Conservation (phyloP, 1,284 basidiomycete genomes). For the Pseudozyma hubeiensis region DNA sequence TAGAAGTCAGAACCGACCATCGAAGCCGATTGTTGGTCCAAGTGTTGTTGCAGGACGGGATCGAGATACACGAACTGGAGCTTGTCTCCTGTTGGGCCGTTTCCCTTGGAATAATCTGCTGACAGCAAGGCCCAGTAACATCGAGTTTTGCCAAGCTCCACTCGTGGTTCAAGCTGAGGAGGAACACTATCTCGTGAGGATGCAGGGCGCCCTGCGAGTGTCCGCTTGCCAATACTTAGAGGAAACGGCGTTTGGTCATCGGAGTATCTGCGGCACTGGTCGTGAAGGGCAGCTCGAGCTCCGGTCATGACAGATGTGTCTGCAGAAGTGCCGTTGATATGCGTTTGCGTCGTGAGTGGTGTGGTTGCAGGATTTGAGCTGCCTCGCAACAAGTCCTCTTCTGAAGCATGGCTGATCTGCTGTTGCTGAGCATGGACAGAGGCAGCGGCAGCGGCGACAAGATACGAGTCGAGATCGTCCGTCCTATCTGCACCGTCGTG, state of each 20-base stretch:
- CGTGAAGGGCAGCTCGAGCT: constrained; percentile 16
- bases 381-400: constrained; percentile 11
- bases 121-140: constrained; percentile 59
- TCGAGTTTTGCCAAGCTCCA: constrained; percentile 45
- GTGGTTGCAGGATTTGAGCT: constrained; percentile 17
- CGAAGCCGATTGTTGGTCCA: constrained; percentile 77
- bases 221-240: constrained; percentile 29
- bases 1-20: constrained; percentile 83
- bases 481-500: constrained; percentile 1
- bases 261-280: constrained; percentile 30
- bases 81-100: constrained; percentile 68
- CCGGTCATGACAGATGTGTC: constrained; percentile 15
- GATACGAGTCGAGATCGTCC: constrained; percentile 44
- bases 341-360: constrained; percentile 24
- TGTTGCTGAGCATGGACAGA: constrained; percentile 51
- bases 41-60: constrained; percentile 82
- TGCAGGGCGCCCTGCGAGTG: constrained; percentile 18
- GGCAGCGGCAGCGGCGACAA: constrained; percentile 51
- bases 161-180: constrained; percentile 16
- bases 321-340: constrained; percentile 15
- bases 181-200: not conserved
- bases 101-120: constrained; percentile 25
- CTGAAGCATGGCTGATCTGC: constrained; percentile 3
- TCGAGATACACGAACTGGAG: constrained; percentile 89
- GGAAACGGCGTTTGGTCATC: constrained; percentile 37